Conservation (phyloP, 1,284 basidiomycete genomes). For the Chalciporus sp. region DNA sequence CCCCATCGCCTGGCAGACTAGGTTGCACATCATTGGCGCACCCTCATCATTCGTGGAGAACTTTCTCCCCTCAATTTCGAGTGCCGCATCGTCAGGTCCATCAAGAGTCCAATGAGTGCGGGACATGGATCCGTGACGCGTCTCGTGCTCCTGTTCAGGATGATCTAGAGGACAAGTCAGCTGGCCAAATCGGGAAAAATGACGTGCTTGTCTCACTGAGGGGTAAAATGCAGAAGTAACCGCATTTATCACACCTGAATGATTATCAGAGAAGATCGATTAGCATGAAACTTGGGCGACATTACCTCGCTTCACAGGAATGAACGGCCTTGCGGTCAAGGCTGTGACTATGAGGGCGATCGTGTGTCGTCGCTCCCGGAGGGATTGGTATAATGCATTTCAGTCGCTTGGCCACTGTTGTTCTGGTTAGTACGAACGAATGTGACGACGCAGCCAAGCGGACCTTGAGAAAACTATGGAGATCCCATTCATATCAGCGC, state of each 20-base stretch:
- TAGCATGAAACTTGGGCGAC: neutral
- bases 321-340: slow-evolving; percentile 44
- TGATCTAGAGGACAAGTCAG: slow-evolving; percentile 47
- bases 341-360: slow-evolving; percentile 52
- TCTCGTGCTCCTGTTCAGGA: slow-evolving; percentile 61
- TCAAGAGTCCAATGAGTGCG: slow-evolving; percentile 57
- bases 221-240: slow-evolving; percentile 61
- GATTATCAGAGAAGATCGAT: neutral
- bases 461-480: slow-evolving; percentile 30
- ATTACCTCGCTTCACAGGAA: slow-evolving; percentile 52
- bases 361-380: slow-evolving; percentile 43
- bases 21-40: slow-evolving; percentile 64
- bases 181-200: neutral
- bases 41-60: slow-evolving; percentile 61
- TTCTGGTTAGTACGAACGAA: neutral
- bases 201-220: slow-evolving; percentile 40
- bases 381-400: slow-evolving; percentile 50
- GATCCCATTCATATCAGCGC: neutral
- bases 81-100: slow-evolving; percentile 42
- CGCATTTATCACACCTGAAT: slow-evolving; percentile 53
- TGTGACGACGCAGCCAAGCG: no score
- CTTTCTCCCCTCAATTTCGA: slow-evolving; percentile 58
- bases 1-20: slow-evolving; percentile 57
- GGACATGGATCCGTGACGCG: slow-evolving; percentile 66
- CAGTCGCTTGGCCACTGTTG: slow-evolving; percentile 49